These are phyloP conservation scores for Beauveria bassiana DNA, from an alignment of 2,329 filamentous ascomycete genomes.

Conservation along the genomic window DNA sequence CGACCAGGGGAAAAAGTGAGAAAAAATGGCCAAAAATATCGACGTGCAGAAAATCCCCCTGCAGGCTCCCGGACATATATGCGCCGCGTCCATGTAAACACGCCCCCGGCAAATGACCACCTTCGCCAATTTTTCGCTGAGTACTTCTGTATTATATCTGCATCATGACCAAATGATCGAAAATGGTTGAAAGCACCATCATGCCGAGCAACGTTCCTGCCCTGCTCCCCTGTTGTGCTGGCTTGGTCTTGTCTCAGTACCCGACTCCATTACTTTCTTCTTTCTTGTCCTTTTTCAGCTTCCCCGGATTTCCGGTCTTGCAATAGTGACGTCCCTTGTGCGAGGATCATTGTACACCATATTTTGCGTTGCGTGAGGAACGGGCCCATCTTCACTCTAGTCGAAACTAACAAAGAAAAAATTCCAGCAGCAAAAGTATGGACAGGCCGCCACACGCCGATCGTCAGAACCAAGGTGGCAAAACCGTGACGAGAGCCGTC, in stretches of 20 bases:
- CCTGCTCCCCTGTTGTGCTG: neutral
- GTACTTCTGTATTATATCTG: neutral
- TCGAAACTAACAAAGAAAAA: neutral
- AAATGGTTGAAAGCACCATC: neutral
- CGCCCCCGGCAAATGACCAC: neutral
- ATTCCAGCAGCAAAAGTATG: neutral
- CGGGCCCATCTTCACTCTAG: neutral
- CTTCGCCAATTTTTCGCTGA: neutral
- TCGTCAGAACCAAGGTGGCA: conserved; percentile 1
- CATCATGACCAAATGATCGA: neutral
- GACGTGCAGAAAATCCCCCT: neutral
- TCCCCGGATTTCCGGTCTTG: neutral
- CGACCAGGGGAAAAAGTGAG: neutral
- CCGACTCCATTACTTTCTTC: neutral
- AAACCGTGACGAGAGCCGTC: neutral
- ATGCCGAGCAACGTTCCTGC: neutral
- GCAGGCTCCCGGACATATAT: neutral
- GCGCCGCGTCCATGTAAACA: neutral
- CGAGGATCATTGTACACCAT: neutral
- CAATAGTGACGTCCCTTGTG: neutral
- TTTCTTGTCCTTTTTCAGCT: neutral
- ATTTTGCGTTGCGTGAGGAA: neutral
- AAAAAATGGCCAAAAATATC: neutral
- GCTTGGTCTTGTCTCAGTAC: neutral
- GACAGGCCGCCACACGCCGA: neutral